phyloP scores from a whole-genome alignment of 345 rosid genomes.

The Isatis tinctoria region DNA sequence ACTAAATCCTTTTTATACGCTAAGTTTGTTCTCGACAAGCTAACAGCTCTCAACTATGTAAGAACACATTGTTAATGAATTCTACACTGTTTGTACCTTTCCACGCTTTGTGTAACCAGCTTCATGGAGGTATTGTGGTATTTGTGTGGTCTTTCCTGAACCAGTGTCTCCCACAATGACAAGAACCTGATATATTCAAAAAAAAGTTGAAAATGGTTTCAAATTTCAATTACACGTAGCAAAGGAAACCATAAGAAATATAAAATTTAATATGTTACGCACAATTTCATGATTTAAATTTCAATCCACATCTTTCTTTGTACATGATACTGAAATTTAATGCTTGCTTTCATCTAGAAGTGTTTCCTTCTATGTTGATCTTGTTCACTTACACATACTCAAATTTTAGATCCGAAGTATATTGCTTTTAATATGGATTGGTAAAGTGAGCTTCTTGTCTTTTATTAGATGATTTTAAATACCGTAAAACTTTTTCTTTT shows the following conservation, averaged over 20 bases:
- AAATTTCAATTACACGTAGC: constrained; percentile 3
- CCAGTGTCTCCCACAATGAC: constrained; percentile 98
- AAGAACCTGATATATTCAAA: constrained; percentile 53
- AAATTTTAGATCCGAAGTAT: not conserved
- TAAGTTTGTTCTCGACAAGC: not conserved
- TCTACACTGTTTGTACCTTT: constrained; percentile 45
- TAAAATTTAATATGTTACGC: not conserved
- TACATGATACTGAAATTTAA: constrained; percentile 7
- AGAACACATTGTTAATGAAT: not conserved
- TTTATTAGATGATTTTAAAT: not conserved
- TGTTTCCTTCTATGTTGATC: not conserved
- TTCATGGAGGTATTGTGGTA: constrained; percentile 95
- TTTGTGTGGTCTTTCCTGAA: constrained; percentile 96
- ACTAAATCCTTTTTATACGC: not conserved
- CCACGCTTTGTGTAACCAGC: constrained; percentile 94
- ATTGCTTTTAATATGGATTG: not conserved
- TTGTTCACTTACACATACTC: not conserved
- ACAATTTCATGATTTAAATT: not conserved
- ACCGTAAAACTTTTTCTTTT: not conserved
- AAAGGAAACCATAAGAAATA: not conserved
- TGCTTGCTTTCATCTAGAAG: not conserved
- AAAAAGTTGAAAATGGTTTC: not conserved
- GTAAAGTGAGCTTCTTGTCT: not conserved
- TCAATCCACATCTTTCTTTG: constrained; percentile 6
- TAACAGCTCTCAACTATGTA: not conserved